Conservation (phyloP, 768 basidiomycete genomes). For the Boletus barrowsii region DNA sequence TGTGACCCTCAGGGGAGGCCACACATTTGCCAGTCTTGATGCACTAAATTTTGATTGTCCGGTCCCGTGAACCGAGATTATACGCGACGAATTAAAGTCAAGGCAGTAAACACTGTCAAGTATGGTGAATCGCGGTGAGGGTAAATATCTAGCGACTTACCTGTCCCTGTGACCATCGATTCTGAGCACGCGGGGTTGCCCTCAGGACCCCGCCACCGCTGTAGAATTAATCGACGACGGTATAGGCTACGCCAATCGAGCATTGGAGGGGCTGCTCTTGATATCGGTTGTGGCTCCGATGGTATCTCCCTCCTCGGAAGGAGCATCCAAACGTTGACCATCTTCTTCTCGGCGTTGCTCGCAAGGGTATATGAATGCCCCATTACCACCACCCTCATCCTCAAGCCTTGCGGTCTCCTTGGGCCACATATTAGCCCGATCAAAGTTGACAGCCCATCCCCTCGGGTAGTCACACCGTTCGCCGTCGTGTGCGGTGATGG, state of each 20-base stretch:
- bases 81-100: slow-evolving; percentile 69
- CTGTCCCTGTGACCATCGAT: slow-evolving; percentile 66
- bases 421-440: slow-evolving; percentile 28
- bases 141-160: slow-evolving; percentile 30
- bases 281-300: slow-evolving; percentile 18
- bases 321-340: slow-evolving; percentile 8
- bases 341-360: slow-evolving; percentile 9
- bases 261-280: slow-evolving; percentile 45
- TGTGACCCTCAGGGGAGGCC: slow-evolving; percentile 65
- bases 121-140: not conserved
- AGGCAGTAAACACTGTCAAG: slow-evolving; percentile 77
- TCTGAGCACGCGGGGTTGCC: slow-evolving; percentile 51
- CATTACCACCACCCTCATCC: slow-evolving; percentile 6
- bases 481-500: slow-evolving; percentile 21
- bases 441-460: slow-evolving; percentile 46
- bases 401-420: slow-evolving; percentile 20
- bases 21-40: slow-evolving; percentile 61
- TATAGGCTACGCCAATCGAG: slow-evolving; percentile 71
- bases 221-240: slow-evolving; percentile 57
- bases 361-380: slow-evolving; percentile 19
- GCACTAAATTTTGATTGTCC: slow-evolving; percentile 84
- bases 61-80: slow-evolving; percentile 86
- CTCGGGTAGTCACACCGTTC: slow-evolving; percentile 31
- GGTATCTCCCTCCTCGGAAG: slow-evolving; percentile 4
- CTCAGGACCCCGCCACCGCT: slow-evolving; percentile 51